A percentile compares a stretch with the other conserved stretches of the same genome.
Conservation (phyloP, 345 rosid species). For the Salix dunnii region DNA sequence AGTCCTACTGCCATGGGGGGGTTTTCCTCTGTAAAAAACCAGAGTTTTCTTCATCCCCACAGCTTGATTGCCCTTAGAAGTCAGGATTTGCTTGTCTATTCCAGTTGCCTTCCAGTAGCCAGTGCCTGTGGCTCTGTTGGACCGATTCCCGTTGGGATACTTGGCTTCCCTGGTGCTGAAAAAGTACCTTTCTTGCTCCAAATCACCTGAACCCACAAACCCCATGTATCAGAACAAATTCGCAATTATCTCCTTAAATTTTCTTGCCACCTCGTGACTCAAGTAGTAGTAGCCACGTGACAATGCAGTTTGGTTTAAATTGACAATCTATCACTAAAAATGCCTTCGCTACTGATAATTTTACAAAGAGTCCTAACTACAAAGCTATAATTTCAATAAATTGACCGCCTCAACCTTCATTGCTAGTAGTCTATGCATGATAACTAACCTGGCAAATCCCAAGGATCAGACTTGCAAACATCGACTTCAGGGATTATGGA, state of each 20-base stretch:
- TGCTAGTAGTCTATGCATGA: background rate
- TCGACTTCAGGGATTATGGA: slow-evolving; percentile 84
- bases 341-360: background rate
- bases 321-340: background rate
- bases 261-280: background rate
- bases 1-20: slow-evolving; percentile 77
- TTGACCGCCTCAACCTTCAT: background rate
- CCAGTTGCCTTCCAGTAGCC: slow-evolving; percentile 99
- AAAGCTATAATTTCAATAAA: background rate
- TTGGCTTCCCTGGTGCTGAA: slow-evolving; percentile 89
- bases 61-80: slow-evolving; percentile 50
- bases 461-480: slow-evolving; percentile 86
- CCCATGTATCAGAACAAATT: slow-evolving; percentile 10
- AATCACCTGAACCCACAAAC: slow-evolving; percentile 51
- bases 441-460: slow-evolving; percentile 87
- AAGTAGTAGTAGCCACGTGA: background rate
- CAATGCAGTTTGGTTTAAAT: slow-evolving; percentile 13
- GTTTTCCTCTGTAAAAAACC: slow-evolving; percentile 92
- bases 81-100: slow-evolving; percentile 66
- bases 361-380: background rate
- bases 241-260: background rate
- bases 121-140: slow-evolving; percentile 75
- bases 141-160: slow-evolving; percentile 87
- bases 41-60: slow-evolving; percentile 97
- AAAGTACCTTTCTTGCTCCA: slow-evolving; percentile 89